Evolutionary conservation across 352 stramenopile species (phyloP), one percentile per base, ranked within the genome.

Genomic region (Pythium dissimile): DNA sequence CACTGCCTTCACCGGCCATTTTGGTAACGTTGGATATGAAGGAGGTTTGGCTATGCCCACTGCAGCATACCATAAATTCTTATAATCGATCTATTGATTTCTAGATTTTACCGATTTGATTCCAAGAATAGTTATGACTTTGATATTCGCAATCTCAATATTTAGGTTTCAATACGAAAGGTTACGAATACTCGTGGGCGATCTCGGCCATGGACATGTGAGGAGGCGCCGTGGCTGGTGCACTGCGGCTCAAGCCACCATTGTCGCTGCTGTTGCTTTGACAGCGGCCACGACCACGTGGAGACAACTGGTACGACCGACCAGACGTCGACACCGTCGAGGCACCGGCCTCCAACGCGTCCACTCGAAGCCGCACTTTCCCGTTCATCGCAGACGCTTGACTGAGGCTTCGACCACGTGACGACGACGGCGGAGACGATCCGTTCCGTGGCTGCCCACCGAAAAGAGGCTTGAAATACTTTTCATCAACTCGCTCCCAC

Each of bases 191-290:
- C 32, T 77, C 65, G 21, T 82, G 67, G 5, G 80, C 75, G 10
- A 90, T 70, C 32, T 87, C 73, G 10, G 71, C 75, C 69, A 85
- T 77, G 32, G 77, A 82, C 47, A 68, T 54, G 30, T 38, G 15
- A 9, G 39, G 49, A 35, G 23, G 18, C 23, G 42, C 44, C 4
- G 44, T 39, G 20, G 44, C 11, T 16, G 20, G 13, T 2, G 27
- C 5, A 5, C 6, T 3, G 21, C 12, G 12, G 18, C 21, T 35
- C 7, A 28, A 30, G 21, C 34, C 26, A 2, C 21, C 31, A 38
- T 27, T 38, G 24, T 39, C 23, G 9, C n/a, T 23, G 30, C 20
- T 57, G 8, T 20, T 34, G 45, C 54, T 62, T 37, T 48, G 8
- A 20, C 31, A 76, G 63, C 56, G 52, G 45, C 39, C 62, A 49